These are phyloP conservation scores for Brassica napus DNA, from an alignment of 345 rosid genomes.

Conservation along the genomic window DNA sequence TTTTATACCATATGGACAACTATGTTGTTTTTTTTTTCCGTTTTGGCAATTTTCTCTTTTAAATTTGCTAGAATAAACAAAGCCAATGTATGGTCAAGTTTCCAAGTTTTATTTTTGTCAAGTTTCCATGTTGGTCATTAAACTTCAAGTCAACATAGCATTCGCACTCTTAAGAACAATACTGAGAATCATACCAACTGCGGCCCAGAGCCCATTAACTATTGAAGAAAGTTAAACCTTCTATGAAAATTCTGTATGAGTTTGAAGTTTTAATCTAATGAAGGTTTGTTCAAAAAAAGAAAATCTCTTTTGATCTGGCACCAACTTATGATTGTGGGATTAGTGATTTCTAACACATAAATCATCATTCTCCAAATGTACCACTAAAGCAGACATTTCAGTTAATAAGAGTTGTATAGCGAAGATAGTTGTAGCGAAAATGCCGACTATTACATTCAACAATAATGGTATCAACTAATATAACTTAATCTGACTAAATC, in stretches of 20 bases:
- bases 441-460: not conserved
- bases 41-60: no score
- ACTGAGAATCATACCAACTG: not conserved
- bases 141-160: not conserved
- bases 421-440: not conserved
- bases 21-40: no score
- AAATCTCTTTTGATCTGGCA: not conserved
- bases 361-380: not conserved
- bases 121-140: not conserved
- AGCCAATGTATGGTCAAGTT: not conserved
- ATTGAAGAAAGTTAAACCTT: not conserved
- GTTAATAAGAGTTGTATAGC: not conserved
- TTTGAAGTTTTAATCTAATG: no score
- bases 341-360: not conserved
- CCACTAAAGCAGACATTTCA: not conserved
- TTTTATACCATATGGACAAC: no score
- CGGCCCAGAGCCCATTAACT: not conserved
- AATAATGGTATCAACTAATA: not conserved
- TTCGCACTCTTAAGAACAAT: not conserved
- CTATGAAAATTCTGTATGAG: not conserved
- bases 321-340: not conserved
- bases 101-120: not conserved
- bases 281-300: no score
- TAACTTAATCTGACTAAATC: no score
- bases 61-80: not conserved